Evolutionary conservation across 2,329 filamentous ascomycete species (phyloP).

Genomic region (Dothideomycetidae sp.): DNA sequence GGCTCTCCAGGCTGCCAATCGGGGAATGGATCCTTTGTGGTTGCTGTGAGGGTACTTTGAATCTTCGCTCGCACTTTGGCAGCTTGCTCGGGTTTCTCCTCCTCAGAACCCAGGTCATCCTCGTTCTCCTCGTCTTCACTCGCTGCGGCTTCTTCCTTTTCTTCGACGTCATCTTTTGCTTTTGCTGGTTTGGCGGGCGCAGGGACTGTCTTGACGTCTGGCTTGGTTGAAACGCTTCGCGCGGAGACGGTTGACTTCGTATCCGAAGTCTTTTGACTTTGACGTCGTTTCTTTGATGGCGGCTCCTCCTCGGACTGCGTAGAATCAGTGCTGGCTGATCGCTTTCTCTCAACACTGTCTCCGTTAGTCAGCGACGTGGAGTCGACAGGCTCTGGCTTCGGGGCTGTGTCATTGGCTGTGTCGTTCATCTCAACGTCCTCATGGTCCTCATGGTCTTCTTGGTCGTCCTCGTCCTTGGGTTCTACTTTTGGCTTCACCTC

Average conservation of each 20-base stretch:
- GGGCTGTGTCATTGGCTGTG: slow-evolving; percentile 12
- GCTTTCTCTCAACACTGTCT: slow-evolving; percentile 4
- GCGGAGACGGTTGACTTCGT: too few relatives aligned
- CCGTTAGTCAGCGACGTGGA: slow-evolving; percentile 12
- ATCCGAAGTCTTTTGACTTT: slow-evolving; percentile 17
- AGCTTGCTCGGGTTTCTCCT: slow-evolving; percentile 54
- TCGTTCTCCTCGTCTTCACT: slow-evolving; percentile 24
- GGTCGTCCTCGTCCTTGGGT: slow-evolving; percentile 5
- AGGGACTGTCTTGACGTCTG: slow-evolving; percentile 13
- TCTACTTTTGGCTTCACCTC: slow-evolving; percentile 16
- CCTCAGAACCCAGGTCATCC: slow-evolving; percentile 36
- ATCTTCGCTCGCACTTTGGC: slow-evolving; percentile 68
- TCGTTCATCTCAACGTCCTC: slow-evolving; percentile 23
- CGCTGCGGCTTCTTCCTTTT: slow-evolving; percentile 3
- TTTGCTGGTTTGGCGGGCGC: slow-evolving; percentile 32
- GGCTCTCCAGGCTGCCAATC: slow-evolving; percentile 85
- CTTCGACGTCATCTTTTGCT: neutral
- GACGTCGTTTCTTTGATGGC: slow-evolving; percentile 23
- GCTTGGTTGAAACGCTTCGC: too few relatives aligned
- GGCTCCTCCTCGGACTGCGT: slow-evolving; percentile 18
- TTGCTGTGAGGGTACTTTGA: slow-evolving; percentile 57
- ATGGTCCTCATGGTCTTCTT: slow-evolving; percentile 12
- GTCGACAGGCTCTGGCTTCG: slow-evolving; percentile 11
- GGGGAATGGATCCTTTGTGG: slow-evolving; percentile 68
- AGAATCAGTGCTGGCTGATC: slow-evolving; percentile 5